Base-by-base conservation (phyloP, 768 basidiomycete species). In the Solioccasus polychromus region DNA sequence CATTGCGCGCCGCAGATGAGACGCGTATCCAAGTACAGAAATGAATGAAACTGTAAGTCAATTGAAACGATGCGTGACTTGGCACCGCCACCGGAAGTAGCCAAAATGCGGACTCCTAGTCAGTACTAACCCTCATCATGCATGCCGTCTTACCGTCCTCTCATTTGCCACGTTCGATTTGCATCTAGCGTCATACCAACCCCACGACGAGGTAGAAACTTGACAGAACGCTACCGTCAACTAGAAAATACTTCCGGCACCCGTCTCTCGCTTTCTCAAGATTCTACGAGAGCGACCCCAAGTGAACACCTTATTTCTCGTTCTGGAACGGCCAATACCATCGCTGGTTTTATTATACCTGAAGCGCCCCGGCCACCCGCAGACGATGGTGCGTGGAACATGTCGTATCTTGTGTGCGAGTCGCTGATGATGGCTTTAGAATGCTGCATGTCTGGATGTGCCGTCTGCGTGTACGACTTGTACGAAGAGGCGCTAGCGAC, bases 381-480 rank as follows among this genome's bases (percentile, higher is more conserved):
- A 42, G 71, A 80, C 37, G 87, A 90, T 60, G 87, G 87, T 84
- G 51, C 20, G 76, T 48, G 3, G 15, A 17, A 10, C 14, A 15
- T 31, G 11, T 15, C 32, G 12, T 31, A 4, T 17, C 17, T 17
- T 8, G 7, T 34, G 7, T 34, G n/a, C 18, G 7, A 4, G 10
- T 8, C 17, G 11, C 26, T 26, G 26, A 26, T 11, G 6, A 26
- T 26, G 7, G 11, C 32, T 12, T 31, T 53, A 92, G 92, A 92
- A 66, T 93, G 92, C 64, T 95, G 92, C 71, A 94, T 94, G 92
- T 92, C 90, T 3, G 89, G 89, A 24, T 95, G 92, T 59, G 88
- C 91, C 0, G 67, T 93, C n/a, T 94, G 92, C 63, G 86, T 94
- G 8, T 89, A 94, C 66, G 90, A 92, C 55, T 63, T 92, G 20